Percentiles rank a stretch among this genome's conserved stretches.
Evolutionary conservation across 2,329 filamentous ascomycete species (phyloP).

Genomic region (Clonostachys chloroleuca): DNA sequence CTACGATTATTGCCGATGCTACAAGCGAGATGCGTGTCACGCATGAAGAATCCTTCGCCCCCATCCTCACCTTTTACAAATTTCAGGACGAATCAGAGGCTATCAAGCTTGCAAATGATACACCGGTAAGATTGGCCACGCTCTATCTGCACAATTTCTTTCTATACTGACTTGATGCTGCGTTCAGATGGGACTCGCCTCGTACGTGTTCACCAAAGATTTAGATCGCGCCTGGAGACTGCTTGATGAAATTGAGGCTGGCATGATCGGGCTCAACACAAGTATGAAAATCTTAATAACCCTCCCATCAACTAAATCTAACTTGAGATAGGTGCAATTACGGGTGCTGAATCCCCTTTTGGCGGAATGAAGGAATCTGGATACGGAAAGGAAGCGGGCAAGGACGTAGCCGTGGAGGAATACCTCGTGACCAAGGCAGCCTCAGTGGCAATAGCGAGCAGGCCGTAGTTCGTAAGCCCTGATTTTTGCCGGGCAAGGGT

Average conservation of each 20-base stretch:
- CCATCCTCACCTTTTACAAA: constrained; percentile 63
- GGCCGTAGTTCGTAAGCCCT: background rate
- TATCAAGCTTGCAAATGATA: constrained; percentile 58
- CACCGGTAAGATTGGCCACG: constrained; percentile 29
- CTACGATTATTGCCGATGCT: constrained; percentile 65
- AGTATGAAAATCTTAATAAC: constrained; percentile 8
- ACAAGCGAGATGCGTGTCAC: constrained; percentile 62
- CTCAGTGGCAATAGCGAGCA: background rate
- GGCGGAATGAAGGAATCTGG: constrained; percentile 45
- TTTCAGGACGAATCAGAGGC: constrained; percentile 70
- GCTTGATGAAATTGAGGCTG: constrained; percentile 42
- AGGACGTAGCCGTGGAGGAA: constrained; percentile 41
- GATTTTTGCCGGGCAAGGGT: too few relatives aligned
- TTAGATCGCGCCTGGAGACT: constrained; percentile 34
- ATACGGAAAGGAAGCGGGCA: constrained; percentile 40
- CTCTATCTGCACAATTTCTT: background rate
- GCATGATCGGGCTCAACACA: constrained; percentile 32
- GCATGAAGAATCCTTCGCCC: constrained; percentile 69
- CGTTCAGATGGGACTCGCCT: constrained; percentile 57
- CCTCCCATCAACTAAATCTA: background rate
- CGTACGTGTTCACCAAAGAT: constrained; percentile 61
- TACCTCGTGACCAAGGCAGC: constrained; percentile 34
- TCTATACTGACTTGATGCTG: background rate
- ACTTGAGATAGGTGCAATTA: constrained; percentile 17
- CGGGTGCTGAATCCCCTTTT: constrained; percentile 37